Conservation (phyloP, 805 yeast genomes). For the Starmera quercuum region DNA sequence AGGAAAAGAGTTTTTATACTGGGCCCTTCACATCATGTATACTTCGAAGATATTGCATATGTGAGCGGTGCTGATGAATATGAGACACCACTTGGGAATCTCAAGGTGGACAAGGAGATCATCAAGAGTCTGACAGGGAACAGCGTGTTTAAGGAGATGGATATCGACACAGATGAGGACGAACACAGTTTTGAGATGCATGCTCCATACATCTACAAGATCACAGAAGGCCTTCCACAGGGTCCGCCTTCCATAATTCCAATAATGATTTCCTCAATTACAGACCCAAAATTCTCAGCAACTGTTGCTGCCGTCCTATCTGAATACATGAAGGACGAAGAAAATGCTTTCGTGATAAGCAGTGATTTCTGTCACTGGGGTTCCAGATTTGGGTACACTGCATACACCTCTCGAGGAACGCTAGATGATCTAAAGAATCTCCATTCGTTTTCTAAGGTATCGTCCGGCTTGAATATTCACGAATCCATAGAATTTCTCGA, state of each 20-base stretch:
- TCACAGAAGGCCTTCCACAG: slow-evolving; percentile 27
- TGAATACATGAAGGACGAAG: slow-evolving; percentile 45
- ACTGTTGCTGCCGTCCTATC: slow-evolving; percentile 40
- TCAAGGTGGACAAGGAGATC: slow-evolving; percentile 54
- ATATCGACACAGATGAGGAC: slow-evolving; percentile 54
- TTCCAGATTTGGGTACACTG: slow-evolving; percentile 48
- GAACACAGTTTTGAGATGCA: slow-evolving; percentile 97
- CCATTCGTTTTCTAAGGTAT: slow-evolving; percentile 2
- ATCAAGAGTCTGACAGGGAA: slow-evolving; percentile 30
- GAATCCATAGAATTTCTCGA: slow-evolving; percentile 73
- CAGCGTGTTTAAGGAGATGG: slow-evolving; percentile 48
- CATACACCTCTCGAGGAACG: slow-evolving; percentile 28
- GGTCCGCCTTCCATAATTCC: slow-evolving; percentile 59
- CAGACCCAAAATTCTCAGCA: slow-evolving; percentile 36
- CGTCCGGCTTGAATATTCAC: slow-evolving; percentile 34
- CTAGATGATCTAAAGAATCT: slow-evolving; percentile 12
- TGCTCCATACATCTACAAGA: slow-evolving; percentile 60
- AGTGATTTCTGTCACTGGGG: slow-evolving; percentile 98
- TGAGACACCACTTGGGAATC: slow-evolving; percentile 77
- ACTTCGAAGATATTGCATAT: slow-evolving; percentile 54
- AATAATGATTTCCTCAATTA: slow-evolving; percentile 58
- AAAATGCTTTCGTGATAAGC: slow-evolving; percentile 68
- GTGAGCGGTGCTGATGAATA: slow-evolving; percentile 45
- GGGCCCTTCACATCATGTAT: slow-evolving; percentile 93
- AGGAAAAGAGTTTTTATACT: slow-evolving; percentile 64